phyloP scores from a whole-genome alignment of 1,139 yeast species.

The Lodderomyces jiufengensis region DNA sequence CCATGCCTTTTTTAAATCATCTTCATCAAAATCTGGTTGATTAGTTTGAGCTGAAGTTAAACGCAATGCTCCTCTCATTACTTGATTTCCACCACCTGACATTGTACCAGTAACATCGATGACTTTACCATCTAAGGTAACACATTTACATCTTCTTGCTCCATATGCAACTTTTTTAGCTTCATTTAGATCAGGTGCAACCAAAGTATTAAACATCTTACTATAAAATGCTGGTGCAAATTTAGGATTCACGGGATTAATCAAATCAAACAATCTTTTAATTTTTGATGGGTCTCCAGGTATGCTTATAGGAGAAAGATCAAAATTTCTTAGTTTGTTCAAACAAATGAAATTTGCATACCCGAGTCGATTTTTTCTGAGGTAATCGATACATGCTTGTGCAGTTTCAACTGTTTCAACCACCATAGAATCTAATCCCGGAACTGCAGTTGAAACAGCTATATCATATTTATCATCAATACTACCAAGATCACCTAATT shows the following conservation, averaged over 20 bases:
- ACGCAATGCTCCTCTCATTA: constrained; percentile 64
- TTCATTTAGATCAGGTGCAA: constrained; percentile 71
- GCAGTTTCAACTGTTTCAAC: constrained; percentile 94
- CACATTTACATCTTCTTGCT: constrained; percentile 75
- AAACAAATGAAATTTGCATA: constrained; percentile 85
- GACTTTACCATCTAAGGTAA: constrained; percentile 86
- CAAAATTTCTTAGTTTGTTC: constrained; percentile 65
- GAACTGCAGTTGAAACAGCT: constrained; percentile 94
- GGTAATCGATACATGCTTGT: constrained; percentile 82
- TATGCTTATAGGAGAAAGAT: constrained; percentile 58
- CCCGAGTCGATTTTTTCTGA: constrained; percentile 82
- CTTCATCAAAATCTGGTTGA: constrained; percentile 37
- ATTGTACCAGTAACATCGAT: constrained; percentile 96
- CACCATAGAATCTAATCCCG: constrained; percentile 87
- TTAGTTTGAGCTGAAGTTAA: constrained; percentile 29
- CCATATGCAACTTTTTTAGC: constrained; percentile 93
- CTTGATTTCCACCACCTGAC: constrained; percentile 90
- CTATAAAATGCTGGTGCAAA: constrained; percentile 89
- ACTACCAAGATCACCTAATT: constrained; percentile 85
- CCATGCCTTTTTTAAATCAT: constrained; percentile 45
- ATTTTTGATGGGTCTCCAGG: constrained; percentile 65
- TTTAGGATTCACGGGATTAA: constrained; percentile 59
- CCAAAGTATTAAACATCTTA: constrained; percentile 81
- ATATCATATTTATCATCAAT: constrained; percentile 87
- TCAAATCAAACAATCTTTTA: constrained; percentile 81